Evolutionary conservation across 306 rosid species (phyloP).

Genomic region (Medicago truncatula): MtrunA17r5.0-ANR NC_053046.1:9510001-9510500

Average conservation of each 20-base stretch:
- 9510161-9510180: no score
- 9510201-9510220: no score
- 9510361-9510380: slow-evolving; percentile 56
- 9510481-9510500: slow-evolving; percentile 61
- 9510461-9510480: slow-evolving; percentile 71
- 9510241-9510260: background rate
- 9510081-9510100: no score
- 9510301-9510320: slow-evolving; percentile 81
- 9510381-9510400: slow-evolving; percentile 52
- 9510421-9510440: slow-evolving; percentile 65
- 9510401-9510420: slow-evolving; percentile 54
- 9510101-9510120: no score
- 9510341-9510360: slow-evolving; percentile 67
- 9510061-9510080: background rate
- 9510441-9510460: slow-evolving; percentile 64
- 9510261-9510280: slow-evolving; percentile 1
- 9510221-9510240: no score
- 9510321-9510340: slow-evolving; percentile 86
- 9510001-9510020: slow-evolving; percentile 24
- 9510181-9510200: no score
- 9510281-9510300: slow-evolving; percentile 16
- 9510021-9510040: background rate
- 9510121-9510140: no score
- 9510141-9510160: no score
- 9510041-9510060: slow-evolving; percentile 17